Base-by-base conservation (phyloP, 305 asterid genomes). In the Ilex paraguariensis region DNA sequence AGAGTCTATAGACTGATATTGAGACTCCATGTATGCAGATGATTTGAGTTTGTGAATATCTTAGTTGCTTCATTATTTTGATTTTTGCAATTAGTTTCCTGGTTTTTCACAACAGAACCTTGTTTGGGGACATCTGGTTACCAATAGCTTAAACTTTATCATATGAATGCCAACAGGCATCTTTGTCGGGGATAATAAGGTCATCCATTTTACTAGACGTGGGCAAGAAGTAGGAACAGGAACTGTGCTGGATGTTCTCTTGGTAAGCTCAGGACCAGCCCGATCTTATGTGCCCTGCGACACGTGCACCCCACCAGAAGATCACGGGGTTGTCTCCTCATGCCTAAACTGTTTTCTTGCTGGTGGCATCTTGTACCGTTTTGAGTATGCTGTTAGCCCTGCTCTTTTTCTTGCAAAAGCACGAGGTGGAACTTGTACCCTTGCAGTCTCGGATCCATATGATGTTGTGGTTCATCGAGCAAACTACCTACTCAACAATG, bases 221-320 rank as follows among this genome's bases (percentile, higher is more conserved):
- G 96, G 96, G 67, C 95, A 88, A 67, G 97, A 91, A 81, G 88
- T 91, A 17, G 95, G 96, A 17, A 91, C 97, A 0, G 97, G 96
- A 39, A 91, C 97, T 4, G 49, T 83, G 28, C 57, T 91, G 63
- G 97, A 88, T 67, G 14, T 81, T 73, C 57, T 91, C 30, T 70
- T 91, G 68, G 82, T 91, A 42, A 87, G 97, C 82, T 91, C 97
- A 14, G 92, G 80, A 44, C 95, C 96, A 2, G 59, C 57, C 31
- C 84, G 81, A 13, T 69, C 85, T 9, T 79, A 28, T 42, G 31
- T 76, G 7, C 93, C 88, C 7, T 91, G 97, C 76, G 69, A 86
- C 59, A 75, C 86, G 10, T 91, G 96, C 66, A 60, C 70, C 57
- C 83, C 85, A 8, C 31, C 28, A 7, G 30, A 52, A 14, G 79